Evolutionary conservation across 2,329 filamentous ascomycete species (phyloP).

Genomic region (Trichoderma breve): DNA sequence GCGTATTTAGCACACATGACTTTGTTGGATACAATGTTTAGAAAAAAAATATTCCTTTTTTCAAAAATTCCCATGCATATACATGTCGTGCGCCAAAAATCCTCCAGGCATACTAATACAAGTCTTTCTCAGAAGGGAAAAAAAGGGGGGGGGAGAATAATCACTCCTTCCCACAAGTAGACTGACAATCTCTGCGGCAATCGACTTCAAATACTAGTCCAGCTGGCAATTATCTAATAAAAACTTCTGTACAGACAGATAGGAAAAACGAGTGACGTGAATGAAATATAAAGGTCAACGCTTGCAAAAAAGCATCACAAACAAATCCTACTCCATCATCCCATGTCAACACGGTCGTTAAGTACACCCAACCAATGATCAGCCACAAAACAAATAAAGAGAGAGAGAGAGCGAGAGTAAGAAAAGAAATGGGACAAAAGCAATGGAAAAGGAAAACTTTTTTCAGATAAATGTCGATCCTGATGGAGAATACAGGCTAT

Average conservation of each 20-base stretch:
- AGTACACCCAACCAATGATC: conserved; percentile 3
- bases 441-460: neutral
- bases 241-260: neutral
- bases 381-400: neutral
- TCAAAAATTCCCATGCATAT: neutral
- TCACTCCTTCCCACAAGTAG: neutral
- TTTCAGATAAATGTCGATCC: conserved; percentile 11
- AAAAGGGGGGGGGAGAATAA: neutral
- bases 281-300: neutral
- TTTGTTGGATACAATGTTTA: neutral
- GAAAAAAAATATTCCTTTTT: neutral
- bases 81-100: conserved; percentile 3
- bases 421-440: neutral
- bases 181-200: neutral
- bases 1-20: neutral
- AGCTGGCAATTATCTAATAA: conserved; percentile 6
- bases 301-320: conserved; percentile 14
- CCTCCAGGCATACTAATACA: conserved; percentile 9
- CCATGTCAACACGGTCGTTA: conserved; percentile 18
- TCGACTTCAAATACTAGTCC: conserved; percentile 17
- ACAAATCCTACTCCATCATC: conserved; percentile 6
- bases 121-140: neutral
- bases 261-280: neutral
- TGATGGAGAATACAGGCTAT: neutral
- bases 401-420: neutral